Conservation (phyloP, 1,284 basidiomycete species). For the Cutaneotrichosporon mucoides region DNA sequence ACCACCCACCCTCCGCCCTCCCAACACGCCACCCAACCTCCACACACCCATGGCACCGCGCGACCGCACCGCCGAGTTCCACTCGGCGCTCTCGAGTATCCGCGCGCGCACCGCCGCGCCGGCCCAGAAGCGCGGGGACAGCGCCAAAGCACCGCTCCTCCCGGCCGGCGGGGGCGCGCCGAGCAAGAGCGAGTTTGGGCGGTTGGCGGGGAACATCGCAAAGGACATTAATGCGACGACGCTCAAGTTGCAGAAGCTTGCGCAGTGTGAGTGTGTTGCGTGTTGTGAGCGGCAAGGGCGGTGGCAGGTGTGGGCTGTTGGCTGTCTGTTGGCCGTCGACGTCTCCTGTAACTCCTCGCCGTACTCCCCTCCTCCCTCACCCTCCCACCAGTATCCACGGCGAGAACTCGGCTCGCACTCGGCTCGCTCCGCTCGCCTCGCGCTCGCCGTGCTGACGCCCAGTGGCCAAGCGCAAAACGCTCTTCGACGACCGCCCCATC, state of each 20-base stretch:
- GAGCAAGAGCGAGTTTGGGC: constrained; percentile 79
- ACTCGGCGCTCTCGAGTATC: constrained; percentile 46
- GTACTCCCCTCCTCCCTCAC: no score
- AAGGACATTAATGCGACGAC: constrained; percentile 91
- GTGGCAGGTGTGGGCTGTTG: no score
- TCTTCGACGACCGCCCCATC: constrained; percentile 97
- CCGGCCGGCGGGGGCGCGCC: constrained; percentile 19
- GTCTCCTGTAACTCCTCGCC: no score
- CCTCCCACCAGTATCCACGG: no score
- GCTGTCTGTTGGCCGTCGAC: no score
- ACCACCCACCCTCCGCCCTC: background rate
- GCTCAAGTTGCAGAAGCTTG: constrained; percentile 86
- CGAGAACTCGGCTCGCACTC: no score
- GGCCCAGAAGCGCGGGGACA: constrained; percentile 2
- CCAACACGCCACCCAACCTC: background rate
- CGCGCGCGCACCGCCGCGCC: constrained; percentile 38
- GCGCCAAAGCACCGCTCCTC: constrained; percentile 32
- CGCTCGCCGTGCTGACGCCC: constrained; percentile 4
- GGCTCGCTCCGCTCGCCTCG: no score
- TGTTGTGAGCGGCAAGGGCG: no score
- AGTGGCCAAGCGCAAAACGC: constrained; percentile 99
- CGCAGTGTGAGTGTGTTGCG: constrained; percentile 68
- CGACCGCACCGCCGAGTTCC: constrained; percentile 49
- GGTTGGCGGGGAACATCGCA: constrained; percentile 83
- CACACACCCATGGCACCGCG: constrained; percentile 32